Conservation (phyloP, 2,329 filamentous ascomycete species). For the Trichoderma endophyticum region DNA sequence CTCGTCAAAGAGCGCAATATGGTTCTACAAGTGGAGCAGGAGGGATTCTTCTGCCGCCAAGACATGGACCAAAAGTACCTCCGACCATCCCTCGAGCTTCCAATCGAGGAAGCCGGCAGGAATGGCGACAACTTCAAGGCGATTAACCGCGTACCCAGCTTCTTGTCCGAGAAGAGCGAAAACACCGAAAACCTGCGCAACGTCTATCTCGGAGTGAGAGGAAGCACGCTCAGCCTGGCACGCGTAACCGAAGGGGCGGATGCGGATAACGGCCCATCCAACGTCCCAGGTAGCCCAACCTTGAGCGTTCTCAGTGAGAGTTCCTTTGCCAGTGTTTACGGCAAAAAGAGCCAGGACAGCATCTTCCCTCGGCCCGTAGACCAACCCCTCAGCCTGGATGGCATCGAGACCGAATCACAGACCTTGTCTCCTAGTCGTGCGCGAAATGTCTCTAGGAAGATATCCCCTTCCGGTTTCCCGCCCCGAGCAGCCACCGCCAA, state of each 20-base stretch:
- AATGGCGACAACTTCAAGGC: slow-evolving; percentile 34
- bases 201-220: slow-evolving; percentile 51
- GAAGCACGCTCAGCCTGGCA: slow-evolving; percentile 50
- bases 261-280: slow-evolving; percentile 32
- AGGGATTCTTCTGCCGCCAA: slow-evolving; percentile 35
- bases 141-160: slow-evolving; percentile 61
- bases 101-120: slow-evolving; percentile 22
- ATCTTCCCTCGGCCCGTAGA: slow-evolving; percentile 28
- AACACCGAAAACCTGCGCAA: slow-evolving; percentile 60
- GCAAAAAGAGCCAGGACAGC: slow-evolving; percentile 38
- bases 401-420: slow-evolving; percentile 18
- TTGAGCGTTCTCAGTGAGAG: slow-evolving; percentile 65
- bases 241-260: slow-evolving; percentile 42
- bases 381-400: slow-evolving; percentile 32
- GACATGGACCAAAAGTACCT: slow-evolving; percentile 30
- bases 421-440: slow-evolving; percentile 8
- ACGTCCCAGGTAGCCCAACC: slow-evolving; percentile 53
- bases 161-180: slow-evolving; percentile 58
- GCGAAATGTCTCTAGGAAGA: not conserved
- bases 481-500: slow-evolving; percentile 29
- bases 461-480: slow-evolving; percentile 23
- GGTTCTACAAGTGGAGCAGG: slow-evolving; percentile 48
- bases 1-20: slow-evolving; percentile 53
- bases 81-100: slow-evolving; percentile 21
- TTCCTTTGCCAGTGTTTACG: slow-evolving; percentile 64